phyloP scores from a whole-genome alignment of 2,329 filamentous ascomycete species.

The Sclerotinia spermophila region DNA sequence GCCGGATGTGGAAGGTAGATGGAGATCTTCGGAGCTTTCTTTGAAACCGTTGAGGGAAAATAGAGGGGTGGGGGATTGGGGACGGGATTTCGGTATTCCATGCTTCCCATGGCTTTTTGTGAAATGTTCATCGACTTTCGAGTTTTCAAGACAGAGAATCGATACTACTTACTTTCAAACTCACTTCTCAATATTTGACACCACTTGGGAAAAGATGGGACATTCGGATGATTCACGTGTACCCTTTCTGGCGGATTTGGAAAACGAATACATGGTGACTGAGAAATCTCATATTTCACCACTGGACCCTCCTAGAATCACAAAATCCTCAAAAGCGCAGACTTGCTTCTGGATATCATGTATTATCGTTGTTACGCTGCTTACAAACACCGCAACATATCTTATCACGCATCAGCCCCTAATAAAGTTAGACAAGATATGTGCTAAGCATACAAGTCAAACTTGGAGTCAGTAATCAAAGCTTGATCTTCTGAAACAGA shows the following conservation, averaged over 20 bases:
- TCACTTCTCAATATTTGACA: background rate
- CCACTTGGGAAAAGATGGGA: background rate
- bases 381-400: constrained; percentile 1
- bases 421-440: background rate
- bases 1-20: background rate
- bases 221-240: constrained; percentile 11
- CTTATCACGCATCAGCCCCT: background rate
- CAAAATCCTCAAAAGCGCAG: background rate
- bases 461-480: background rate
- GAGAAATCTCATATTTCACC: background rate
- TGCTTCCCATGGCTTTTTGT: background rate
- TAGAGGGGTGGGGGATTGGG: background rate
- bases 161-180: background rate
- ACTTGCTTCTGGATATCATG: constrained; percentile 5
- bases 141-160: background rate
- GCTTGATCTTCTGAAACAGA: background rate
- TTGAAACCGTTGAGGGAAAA: background rate
- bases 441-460: constrained; percentile 6
- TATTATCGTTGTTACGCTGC: background rate
- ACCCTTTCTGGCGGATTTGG: background rate
- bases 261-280: background rate
- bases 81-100: background rate
- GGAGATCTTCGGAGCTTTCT: background rate
- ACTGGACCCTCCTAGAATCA: background rate
- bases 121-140: background rate